These are phyloP conservation scores for Leucocoprinus sp. DNA, from an alignment of 768 basidiomycete species.

Conservation along the genomic window DNA sequence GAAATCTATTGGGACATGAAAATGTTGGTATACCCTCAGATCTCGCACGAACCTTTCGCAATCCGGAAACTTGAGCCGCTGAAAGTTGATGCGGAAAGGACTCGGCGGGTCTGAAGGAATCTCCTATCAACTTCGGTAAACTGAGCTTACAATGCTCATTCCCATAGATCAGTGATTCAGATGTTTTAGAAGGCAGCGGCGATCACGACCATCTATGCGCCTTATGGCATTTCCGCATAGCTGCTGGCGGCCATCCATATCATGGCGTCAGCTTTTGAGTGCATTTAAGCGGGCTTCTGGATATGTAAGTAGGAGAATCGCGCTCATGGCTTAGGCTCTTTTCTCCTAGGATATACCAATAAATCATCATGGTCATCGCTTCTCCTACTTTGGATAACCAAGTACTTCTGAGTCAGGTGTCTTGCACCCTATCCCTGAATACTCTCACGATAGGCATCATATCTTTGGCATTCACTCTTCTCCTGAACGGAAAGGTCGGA, in stretches of 20 bases:
- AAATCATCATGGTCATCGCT: too few relatives aligned
- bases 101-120: not conserved
- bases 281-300: not conserved
- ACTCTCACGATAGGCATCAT: too few relatives aligned
- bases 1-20: not conserved
- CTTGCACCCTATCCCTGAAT: too few relatives aligned
- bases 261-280: not conserved
- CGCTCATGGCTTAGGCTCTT: too few relatives aligned
- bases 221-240: conserved; percentile 5
- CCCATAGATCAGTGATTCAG: not conserved
- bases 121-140: not conserved
- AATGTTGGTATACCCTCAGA: not conserved
- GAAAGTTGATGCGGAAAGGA: not conserved
- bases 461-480: not conserved
- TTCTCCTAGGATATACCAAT: too few relatives aligned
- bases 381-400: too few relatives aligned
- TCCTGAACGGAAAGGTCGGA: not conserved
- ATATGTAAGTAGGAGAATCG: not conserved
- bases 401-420: too few relatives aligned
- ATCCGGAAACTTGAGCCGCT: not conserved
- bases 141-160: not conserved
- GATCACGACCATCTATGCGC: not conserved
- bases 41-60: not conserved
- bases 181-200: not conserved
- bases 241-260: not conserved